Evolutionary conservation across 345 rosid species (phyloP), one percentile per base, ranked within the genome.

Genomic region (Pistacia vera): DNA sequence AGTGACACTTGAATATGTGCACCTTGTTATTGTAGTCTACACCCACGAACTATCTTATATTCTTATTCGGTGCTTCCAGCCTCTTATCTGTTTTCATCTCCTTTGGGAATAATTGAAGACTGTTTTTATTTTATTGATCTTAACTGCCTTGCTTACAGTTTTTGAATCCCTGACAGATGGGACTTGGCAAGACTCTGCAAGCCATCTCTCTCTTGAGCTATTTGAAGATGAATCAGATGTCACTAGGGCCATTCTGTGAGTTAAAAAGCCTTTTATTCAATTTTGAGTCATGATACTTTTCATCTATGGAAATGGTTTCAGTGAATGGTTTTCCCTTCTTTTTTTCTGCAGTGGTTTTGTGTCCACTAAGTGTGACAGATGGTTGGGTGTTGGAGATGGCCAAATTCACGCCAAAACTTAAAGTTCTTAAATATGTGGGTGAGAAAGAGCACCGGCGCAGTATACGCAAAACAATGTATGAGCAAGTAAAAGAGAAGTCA

Each of bases 121-220:
- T 35, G 8, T 67, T 55, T 48, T 20, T 1, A 22, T 66, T 30
- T 2, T 30, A 30, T 30, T 30, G 33, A 30, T 30, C 33, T 30
- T 30, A 30, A 30, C 33, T 30, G 33, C 33, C 33, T 30, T 48
- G 38, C 38, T 72, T 16, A 33, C 28, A 48, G 9, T 35, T 11
- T 30, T 44, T 66, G 14, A 63, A 74, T 69, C 9, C 54, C 75
- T 70, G 56, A 11, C 90, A 94, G 98, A 94, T 94, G 98, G 97
- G 98, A 64, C 72, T 94, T 68, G 98, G 97, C 63, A 92, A 94
- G 84, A 91, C 98, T 77, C 86, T 94, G 69, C 98, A 92, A 80
- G 98, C 98, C 35, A 85, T 91, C 71, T 84, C 94, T 51, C 83
- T 94, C 70, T 44, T 94, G 81, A 87, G 94, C 85, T 94, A 92